Conservation (phyloP, 345 rosid genomes). For the Heritiera littoralis region DNA sequence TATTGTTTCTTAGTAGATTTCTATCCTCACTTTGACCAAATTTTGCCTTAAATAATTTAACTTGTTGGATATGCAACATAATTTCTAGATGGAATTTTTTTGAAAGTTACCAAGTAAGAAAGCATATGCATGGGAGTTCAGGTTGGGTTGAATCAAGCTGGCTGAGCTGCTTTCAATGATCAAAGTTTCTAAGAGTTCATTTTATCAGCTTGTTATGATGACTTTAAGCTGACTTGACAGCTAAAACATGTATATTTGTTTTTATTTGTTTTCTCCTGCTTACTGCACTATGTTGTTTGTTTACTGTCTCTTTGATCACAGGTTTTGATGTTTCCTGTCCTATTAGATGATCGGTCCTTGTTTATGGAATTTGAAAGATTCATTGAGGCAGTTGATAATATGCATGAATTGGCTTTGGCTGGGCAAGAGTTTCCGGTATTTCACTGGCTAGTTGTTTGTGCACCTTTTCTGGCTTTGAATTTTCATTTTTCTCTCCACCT, state of each 20-base stretch:
- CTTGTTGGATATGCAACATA: background rate
- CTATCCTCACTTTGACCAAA: background rate
- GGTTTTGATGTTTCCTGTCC: constrained; percentile 95
- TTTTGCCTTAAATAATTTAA: background rate
- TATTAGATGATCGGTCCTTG: constrained; percentile 76
- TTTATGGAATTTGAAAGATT: constrained; percentile 78
- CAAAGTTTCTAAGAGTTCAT: background rate
- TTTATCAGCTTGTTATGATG: background rate
- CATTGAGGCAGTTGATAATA: constrained; percentile 81
- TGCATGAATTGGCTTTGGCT: constrained; percentile 93
- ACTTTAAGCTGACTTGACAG: background rate
- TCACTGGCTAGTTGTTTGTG: constrained; percentile 20
- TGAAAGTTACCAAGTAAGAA: background rate
- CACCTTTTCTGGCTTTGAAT: background rate
- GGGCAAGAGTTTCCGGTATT: constrained; percentile 89
- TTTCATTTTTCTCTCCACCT: constrained; percentile 17
- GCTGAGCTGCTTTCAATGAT: background rate
- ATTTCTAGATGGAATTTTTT: background rate
- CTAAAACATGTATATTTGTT: background rate
- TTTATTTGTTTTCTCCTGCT: background rate
- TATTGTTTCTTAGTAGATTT: background rate
- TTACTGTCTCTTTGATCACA: constrained; percentile 33
- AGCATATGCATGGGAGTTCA: background rate
- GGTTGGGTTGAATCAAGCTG: background rate
- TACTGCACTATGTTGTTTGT: constrained; percentile 16